Evolutionary conservation across 257 asterid species (phyloP).

Genomic region (Solanum clarkiae): DNA sequence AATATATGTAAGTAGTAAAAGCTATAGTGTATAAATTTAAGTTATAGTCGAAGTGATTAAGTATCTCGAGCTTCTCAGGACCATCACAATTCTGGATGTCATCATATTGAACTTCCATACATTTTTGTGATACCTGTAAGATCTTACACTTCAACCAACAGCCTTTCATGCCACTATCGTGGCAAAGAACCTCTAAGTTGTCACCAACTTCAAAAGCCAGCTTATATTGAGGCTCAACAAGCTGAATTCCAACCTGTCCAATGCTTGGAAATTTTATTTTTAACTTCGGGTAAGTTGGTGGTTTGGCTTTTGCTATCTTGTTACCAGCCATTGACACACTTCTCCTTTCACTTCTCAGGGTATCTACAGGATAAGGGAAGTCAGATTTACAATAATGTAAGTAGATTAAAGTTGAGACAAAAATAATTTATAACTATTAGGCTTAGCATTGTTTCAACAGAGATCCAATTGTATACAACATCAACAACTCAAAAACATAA

Average conservation of each 20-base stretch:
- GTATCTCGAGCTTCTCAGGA: constrained; percentile 38
- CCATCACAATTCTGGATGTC: constrained; percentile 24
- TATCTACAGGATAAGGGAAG: background rate
- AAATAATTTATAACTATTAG: background rate
- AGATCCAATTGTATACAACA: background rate
- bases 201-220: background rate
- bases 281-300: constrained; percentile 9
- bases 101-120: constrained; percentile 29
- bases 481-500: background rate
- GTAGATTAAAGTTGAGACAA: background rate
- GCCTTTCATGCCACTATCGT: constrained; percentile 47
- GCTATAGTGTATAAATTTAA: background rate
- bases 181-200: constrained; percentile 41
- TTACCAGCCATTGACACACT: constrained; percentile 4
- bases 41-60: background rate
- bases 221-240: background rate
- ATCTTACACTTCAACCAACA: constrained; percentile 63
- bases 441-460: background rate
- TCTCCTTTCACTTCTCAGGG: background rate
- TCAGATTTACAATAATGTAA: background rate
- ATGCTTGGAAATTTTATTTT: constrained; percentile 6
- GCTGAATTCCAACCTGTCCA: background rate
- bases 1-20: background rate
- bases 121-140: constrained; percentile 11
- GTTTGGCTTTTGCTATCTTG: constrained; percentile 4